Conservation (phyloP, 768 basidiomycete species). For the Rubroboletus satanas region DNA sequence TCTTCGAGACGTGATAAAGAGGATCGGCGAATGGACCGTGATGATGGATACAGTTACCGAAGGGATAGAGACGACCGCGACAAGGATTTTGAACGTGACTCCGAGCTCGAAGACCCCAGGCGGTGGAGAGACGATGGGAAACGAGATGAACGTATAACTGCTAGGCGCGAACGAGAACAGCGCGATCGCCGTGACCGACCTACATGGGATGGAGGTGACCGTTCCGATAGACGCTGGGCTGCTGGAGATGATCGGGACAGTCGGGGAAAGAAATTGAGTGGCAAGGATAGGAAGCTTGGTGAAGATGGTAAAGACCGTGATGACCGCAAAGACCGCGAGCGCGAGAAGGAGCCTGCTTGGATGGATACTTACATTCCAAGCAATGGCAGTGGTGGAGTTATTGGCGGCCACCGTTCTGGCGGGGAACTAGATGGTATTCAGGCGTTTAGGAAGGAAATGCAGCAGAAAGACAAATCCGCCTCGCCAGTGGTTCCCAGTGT, state of each 20-base stretch:
- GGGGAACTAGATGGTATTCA: conserved; percentile 83
- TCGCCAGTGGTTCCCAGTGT: conserved; percentile 12
- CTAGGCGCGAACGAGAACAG: conserved; percentile 45
- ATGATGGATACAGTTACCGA: conserved; percentile 24
- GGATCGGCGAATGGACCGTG: conserved; percentile 35
- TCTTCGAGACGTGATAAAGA: conserved; percentile 46
- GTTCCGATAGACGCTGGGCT: conserved; percentile 50
- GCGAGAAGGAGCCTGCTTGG: conserved; percentile 88
- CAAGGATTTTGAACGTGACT: conserved; percentile 43
- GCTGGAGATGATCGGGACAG: conserved; percentile 65
- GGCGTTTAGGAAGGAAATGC: conserved; percentile 82
- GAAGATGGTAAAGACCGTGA: conserved; percentile 51
- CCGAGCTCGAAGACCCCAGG: conserved; percentile 62
- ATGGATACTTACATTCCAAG: conserved; percentile 84
- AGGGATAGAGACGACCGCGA: conserved; percentile 38
- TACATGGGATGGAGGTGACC: conserved; percentile 50
- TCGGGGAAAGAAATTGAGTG: conserved; percentile 54
- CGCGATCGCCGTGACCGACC: conserved; percentile 45
- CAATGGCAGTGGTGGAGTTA: conserved; percentile 52
- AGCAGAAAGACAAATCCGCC: conserved; percentile 63
- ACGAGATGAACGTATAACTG: conserved; percentile 69
- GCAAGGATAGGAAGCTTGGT: conserved; percentile 54
- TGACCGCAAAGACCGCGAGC: conserved; percentile 47
- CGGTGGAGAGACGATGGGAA: conserved; percentile 83
- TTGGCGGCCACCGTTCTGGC: conserved; percentile 55